Evolutionary conservation across 169 alveolate species (phyloP), one percentile per base, ranked within the genome.

Genomic region (Cyclospora cayetanensis): DNA sequence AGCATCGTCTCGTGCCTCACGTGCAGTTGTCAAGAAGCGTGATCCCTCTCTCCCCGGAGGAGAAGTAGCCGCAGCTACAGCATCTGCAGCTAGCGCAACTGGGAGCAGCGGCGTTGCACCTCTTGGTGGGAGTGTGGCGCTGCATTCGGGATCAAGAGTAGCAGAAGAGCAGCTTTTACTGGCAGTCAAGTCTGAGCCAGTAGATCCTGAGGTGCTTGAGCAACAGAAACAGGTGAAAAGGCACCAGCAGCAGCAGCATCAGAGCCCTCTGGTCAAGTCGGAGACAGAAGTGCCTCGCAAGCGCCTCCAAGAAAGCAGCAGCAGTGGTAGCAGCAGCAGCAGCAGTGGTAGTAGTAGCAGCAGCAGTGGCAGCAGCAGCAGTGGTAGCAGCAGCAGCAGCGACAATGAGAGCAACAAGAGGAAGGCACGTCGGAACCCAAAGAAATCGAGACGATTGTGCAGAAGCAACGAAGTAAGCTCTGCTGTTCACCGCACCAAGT

Each of bases 231-330:
- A 68, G 76, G 43, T 27, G 76, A 35, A 65, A 53, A 46, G 12
- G 52, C 82, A 70, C 55, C 82, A 70, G 82, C 82, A 70, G 85
- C 85, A 37, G 65, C 85, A 74, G 41, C 85, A 74, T 53, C 85
- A 74, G 53, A 53, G 53, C 22, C 55, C 53, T 7, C 55, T 42
- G 5, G 53, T 70, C 11, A 70, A 70, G 83, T 27, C 41, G n/a
- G 83, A 70, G 27, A 50, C 83, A 5, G 83, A 70, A 9, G 46
- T 53, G 22, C 15, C 34, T 31, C 83, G 53, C 0, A 70, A 70
- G 53, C 41, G 83, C 9, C 83, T 50, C 20, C 41, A 25, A 31
- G 83, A 70, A 18, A 70, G 53, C 83, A 70, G 83, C 83, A 70
- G 83, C 53, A 37, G 53, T 2, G 39, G 83, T 1, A 70, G 83